Conservation (phyloP, 2,329 filamentous ascomycete genomes). For the Xylariales sp. region DNA sequence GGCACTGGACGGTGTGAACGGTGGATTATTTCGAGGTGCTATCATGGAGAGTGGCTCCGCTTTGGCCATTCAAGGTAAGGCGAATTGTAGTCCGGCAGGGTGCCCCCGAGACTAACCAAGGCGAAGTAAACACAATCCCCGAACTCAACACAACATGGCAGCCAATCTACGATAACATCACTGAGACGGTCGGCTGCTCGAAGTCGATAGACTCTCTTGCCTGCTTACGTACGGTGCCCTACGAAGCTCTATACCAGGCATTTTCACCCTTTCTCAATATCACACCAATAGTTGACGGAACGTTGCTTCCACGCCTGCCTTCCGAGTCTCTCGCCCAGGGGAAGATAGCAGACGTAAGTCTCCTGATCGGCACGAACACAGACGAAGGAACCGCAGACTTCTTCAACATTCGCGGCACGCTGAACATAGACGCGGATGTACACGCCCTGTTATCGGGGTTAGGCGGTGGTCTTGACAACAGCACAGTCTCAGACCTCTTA, state of each 20-base stretch:
- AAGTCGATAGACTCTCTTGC: background rate
- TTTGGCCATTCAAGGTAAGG: background rate
- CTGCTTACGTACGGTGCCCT: background rate
- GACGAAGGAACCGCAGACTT: slow-evolving; percentile 2
- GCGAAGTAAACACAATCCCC: background rate
- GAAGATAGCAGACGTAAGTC: background rate
- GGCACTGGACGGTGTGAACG: background rate
- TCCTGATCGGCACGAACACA: background rate
- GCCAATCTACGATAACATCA: slow-evolving; percentile 3
- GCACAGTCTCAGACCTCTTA: background rate
- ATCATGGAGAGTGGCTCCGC: slow-evolving; percentile 1
- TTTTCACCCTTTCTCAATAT: background rate
- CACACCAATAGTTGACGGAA: background rate
- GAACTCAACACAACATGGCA: background rate
- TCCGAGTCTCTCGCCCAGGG: background rate
- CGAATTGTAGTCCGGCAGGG: too few species aligned
- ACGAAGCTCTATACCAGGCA: background rate
- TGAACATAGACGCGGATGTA: background rate
- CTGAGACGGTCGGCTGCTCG: background rate
- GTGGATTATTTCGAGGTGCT: slow-evolving; percentile 1
- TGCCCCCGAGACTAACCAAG: too few species aligned
- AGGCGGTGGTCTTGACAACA: background rate
- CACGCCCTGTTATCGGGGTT: background rate
- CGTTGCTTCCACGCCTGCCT: background rate
- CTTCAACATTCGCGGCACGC: background rate